phyloP scores from a whole-genome alignment of 768 basidiomycete genomes.

The Pilatotrama ljubarskyi region DNA sequence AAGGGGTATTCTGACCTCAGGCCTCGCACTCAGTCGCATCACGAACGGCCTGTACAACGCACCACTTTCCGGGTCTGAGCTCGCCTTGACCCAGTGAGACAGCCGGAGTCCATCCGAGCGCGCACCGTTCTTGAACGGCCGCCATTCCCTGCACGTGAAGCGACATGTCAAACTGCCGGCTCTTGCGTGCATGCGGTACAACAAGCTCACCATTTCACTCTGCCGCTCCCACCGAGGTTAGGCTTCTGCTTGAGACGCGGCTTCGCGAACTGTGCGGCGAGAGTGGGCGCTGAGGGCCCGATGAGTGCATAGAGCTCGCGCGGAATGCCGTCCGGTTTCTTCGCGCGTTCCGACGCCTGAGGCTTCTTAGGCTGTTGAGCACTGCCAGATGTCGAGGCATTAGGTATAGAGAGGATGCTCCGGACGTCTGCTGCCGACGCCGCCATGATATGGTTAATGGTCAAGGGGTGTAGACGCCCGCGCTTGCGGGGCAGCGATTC shows the following conservation, averaged over 20 bases:
- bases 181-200: background rate
- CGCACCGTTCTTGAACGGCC: slow-evolving; percentile 70
- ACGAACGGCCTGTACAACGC: slow-evolving; percentile 22
- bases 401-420: slow-evolving; percentile 69
- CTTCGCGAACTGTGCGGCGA: slow-evolving; percentile 77
- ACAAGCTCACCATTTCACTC: slow-evolving; percentile 66
- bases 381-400: slow-evolving; percentile 42
- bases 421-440: slow-evolving; percentile 80
- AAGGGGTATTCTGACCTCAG: slow-evolving; percentile 67
- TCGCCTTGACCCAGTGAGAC: slow-evolving; percentile 79
- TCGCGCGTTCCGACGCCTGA: slow-evolving; percentile 36
- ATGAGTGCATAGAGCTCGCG: slow-evolving; percentile 93
- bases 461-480: slow-evolving; percentile 14
- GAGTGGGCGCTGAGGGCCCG: slow-evolving; percentile 86
- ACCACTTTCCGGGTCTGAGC: slow-evolving; percentile 57
- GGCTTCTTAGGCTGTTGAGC: slow-evolving; percentile 49
- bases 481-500: background rate
- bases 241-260: slow-evolving; percentile 88
- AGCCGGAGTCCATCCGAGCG: slow-evolving; percentile 69
- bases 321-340: slow-evolving; percentile 89
- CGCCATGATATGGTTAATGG: slow-evolving; percentile 46
- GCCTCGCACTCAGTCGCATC: background rate
- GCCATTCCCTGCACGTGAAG: slow-evolving; percentile 62
- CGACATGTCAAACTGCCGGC: background rate
- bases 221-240: slow-evolving; percentile 60